A percentile compares a stretch with the other conserved stretches of the same genome.
Evolutionary conservation across 2,329 filamentous ascomycete species (phyloP).

Genomic region (Trichophaea hybrida): DNA sequence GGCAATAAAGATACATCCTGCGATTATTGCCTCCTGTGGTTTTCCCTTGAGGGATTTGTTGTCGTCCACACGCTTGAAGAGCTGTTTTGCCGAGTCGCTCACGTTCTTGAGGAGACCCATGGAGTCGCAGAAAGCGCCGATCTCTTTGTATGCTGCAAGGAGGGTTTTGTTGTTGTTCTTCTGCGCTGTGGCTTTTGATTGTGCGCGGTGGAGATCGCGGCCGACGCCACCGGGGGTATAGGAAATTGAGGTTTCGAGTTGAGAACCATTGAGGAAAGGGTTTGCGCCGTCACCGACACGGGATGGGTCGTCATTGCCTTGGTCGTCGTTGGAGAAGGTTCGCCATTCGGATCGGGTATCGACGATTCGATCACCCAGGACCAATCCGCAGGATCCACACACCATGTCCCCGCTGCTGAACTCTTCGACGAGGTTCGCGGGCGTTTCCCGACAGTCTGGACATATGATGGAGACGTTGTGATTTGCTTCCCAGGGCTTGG

Average conservation of each 20-base stretch:
- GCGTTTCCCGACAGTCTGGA: slow-evolving; percentile 76
- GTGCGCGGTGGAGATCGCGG: slow-evolving; percentile 64
- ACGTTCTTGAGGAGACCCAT: slow-evolving; percentile 69
- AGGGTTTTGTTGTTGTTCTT: slow-evolving; percentile 64
- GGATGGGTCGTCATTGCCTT: slow-evolving; percentile 88
- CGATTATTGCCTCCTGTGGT: slow-evolving; percentile 81
- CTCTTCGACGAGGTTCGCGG: slow-evolving; percentile 87
- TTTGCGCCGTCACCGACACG: slow-evolving; percentile 94
- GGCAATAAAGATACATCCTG: slow-evolving; percentile 93
- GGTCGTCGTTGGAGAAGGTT: slow-evolving; percentile 96
- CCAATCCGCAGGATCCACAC: slow-evolving; percentile 79
- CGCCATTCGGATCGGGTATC: slow-evolving; percentile 97
- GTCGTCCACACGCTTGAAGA: slow-evolving; percentile 91
- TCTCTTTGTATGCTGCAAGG: slow-evolving; percentile 73
- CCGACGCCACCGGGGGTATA: slow-evolving; percentile 60
- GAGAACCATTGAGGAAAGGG: slow-evolving; percentile 74
- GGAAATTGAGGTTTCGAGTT: slow-evolving; percentile 76
- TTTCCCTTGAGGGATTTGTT: slow-evolving; percentile 91
- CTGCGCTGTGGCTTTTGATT: slow-evolving; percentile 67
- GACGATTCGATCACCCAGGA: slow-evolving; percentile 79
- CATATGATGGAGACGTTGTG: slow-evolving; percentile 76
- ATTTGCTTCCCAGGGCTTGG: slow-evolving; percentile 47
- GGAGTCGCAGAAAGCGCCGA: slow-evolving; percentile 71
- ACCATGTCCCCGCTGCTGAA: slow-evolving; percentile 86
- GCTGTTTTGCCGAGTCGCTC: slow-evolving; percentile 79